Conservation (phyloP, 1,284 basidiomycete species). For the Ceratobasidium sp. region DNA sequence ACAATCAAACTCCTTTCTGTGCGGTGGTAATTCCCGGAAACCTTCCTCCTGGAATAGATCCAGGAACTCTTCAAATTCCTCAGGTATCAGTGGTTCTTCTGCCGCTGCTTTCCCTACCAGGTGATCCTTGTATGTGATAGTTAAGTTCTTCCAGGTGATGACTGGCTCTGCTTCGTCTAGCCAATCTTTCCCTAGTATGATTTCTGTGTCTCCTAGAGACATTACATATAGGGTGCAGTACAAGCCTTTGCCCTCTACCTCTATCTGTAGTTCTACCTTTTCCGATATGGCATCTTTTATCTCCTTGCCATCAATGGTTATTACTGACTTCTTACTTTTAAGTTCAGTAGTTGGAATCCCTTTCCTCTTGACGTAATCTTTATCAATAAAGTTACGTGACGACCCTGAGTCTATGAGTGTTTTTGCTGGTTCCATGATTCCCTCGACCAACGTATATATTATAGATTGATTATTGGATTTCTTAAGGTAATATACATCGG, state of each 20-base stretch:
- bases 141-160: neutral
- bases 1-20: neutral
- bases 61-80: too few species aligned
- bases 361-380: neutral
- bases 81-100: too few species aligned
- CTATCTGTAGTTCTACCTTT: neutral
- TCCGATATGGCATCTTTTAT: neutral
- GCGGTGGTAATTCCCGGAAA: constrained; percentile 18
- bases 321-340: neutral
- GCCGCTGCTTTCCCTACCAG: neutral
- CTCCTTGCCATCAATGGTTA: neutral
- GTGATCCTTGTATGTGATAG: too few species aligned
- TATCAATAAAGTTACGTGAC: constrained; percentile 6
- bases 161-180: constrained; percentile 10
- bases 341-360: neutral
- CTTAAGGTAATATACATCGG: constrained; percentile 14
- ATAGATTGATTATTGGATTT: neutral
- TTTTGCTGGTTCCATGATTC: constrained; percentile 14
- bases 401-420: constrained; percentile 22
- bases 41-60: constrained; percentile 21
- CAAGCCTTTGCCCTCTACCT: neutral
- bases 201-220: neutral
- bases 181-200: constrained; percentile 12
- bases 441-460: constrained; percentile 2
- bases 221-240: neutral